A percentile compares a stretch with the other conserved stretches of the same genome.
Conservation (phyloP, 1,139 yeast genomes). For the Fermentozyma sake region DNA sequence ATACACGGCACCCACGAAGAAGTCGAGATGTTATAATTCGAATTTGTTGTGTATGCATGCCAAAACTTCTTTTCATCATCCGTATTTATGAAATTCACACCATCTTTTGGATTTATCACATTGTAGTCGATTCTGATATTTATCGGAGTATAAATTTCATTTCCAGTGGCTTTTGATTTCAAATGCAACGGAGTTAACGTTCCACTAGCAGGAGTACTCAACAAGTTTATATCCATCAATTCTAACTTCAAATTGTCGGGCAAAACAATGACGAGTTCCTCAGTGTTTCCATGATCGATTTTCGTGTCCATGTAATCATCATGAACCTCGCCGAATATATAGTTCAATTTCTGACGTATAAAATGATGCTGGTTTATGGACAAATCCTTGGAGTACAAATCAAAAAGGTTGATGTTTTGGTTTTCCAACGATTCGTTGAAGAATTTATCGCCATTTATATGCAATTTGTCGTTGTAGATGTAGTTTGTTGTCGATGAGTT, state of each 20-base stretch:
- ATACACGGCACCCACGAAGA: slow-evolving; percentile 97
- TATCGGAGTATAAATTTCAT: slow-evolving; percentile 63
- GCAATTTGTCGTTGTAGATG: slow-evolving; percentile 34
- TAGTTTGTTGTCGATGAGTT: slow-evolving; percentile 29
- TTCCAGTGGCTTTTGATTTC: slow-evolving; percentile 26
- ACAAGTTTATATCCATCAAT: slow-evolving; percentile 48
- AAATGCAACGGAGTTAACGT: slow-evolving; percentile 37
- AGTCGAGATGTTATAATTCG: slow-evolving; percentile 75
- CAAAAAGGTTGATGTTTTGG: slow-evolving; percentile 32
- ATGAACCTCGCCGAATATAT: slow-evolving; percentile 53
- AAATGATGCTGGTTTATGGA: slow-evolving; percentile 59
- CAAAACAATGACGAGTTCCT: slow-evolving; percentile 64
- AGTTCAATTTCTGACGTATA: slow-evolving; percentile 57
- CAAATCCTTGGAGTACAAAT: slow-evolving; percentile 39
- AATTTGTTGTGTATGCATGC: slow-evolving; percentile 85
- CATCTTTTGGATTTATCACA: slow-evolving; percentile 64
- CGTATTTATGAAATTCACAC: slow-evolving; percentile 66
- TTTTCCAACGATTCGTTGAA: slow-evolving; percentile 21
- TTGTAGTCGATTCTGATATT: slow-evolving; percentile 66
- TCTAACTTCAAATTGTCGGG: slow-evolving; percentile 70
- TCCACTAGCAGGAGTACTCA: slow-evolving; percentile 41
- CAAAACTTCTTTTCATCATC: slow-evolving; percentile 43
- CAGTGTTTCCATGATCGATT: slow-evolving; percentile 46
- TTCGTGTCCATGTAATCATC: slow-evolving; percentile 20
- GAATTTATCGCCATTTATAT: slow-evolving; percentile 31